Conservation (phyloP, 2,329 filamentous ascomycete species). For the Biscogniauxia mediterranea region DNA sequence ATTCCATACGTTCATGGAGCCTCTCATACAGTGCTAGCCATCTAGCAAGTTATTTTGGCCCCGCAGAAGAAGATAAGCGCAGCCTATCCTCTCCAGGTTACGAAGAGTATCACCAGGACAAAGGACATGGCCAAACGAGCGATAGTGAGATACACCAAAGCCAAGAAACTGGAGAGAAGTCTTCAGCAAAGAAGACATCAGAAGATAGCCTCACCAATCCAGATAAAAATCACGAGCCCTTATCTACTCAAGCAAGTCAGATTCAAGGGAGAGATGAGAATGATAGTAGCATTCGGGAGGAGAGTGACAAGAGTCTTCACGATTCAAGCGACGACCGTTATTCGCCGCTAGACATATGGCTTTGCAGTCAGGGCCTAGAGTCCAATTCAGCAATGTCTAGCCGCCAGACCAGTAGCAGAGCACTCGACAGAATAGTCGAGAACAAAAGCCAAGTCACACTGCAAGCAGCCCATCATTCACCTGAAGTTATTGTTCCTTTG, state of each 20-base stretch:
- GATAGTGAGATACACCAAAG: neutral
- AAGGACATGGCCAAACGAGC: neutral
- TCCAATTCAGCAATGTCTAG: conserved; percentile 19
- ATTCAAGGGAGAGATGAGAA: neutral
- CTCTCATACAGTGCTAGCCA: conserved; percentile 29
- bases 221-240: neutral
- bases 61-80: conserved; percentile 11
- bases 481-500: neutral
- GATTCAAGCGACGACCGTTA: conserved; percentile 18
- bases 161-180: neutral
- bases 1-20: conserved; percentile 30
- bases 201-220: neutral
- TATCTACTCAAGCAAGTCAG: neutral
- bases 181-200: neutral
- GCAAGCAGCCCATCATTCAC: neutral
- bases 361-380: conserved; percentile 29
- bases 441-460: conserved; percentile 1
- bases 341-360: conserved; percentile 32
- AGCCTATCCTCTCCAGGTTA: conserved; percentile 8
- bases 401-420: conserved; percentile 19
- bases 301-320: conserved; percentile 7
- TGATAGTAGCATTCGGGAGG: conserved; percentile 3
- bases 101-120: conserved; percentile 3
- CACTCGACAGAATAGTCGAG: conserved; percentile 8
- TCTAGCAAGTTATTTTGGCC: conserved; percentile 23